Base-by-base conservation (phyloP, 768 basidiomycete genomes). In the Amanita polypyramis region DNA sequence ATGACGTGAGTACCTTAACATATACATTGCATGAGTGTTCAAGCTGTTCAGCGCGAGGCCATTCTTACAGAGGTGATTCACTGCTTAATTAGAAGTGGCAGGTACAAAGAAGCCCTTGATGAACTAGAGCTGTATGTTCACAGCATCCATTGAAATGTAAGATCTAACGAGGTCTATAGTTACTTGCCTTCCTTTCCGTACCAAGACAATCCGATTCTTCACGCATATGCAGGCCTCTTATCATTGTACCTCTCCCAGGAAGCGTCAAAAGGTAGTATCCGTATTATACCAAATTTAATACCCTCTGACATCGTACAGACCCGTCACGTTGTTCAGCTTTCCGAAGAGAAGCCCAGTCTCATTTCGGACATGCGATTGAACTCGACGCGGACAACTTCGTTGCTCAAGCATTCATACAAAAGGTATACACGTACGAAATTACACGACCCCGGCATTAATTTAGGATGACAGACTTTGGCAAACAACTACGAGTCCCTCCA, bases 181-280 rank as follows among this genome's bases (percentile, higher is more conserved):
- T 94, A 88, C 60, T 73, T 95, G 4, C 87, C 90, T 1, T 85
- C 88, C 2, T 84, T 86, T 60, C 93, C 93, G 2, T 95, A 82
- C 66, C 82, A 82, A 58, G 85, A 90, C 54, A 87, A 89, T 53
- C 74, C 84, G 1, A 65, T 80, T 5, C 68, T 95, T 23, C 88
- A 95, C 56, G 69, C 80, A 12, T 93, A 94, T 52, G 90, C 92
- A 2, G 92, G 88, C 1, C 64, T 94, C 45, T 65, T 88, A 10
- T 76, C 73, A 21, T 65, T 92, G 19, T 77, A 83, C 55, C 63
- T 78, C n/a, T 73, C 77, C 9, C 79, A 79, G 52, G 63, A 62
- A 1, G 38, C 52, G 9, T 25, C 19, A 27, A 20, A 23, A 15
- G 17, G 45, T 47, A 44, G 40, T 39, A 36, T 41, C 2, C 20